Evolutionary conservation across 2,329 filamentous ascomycete species (phyloP), one percentile per base, ranked within the genome.

Genomic region (Septoria petroselini): DNA sequence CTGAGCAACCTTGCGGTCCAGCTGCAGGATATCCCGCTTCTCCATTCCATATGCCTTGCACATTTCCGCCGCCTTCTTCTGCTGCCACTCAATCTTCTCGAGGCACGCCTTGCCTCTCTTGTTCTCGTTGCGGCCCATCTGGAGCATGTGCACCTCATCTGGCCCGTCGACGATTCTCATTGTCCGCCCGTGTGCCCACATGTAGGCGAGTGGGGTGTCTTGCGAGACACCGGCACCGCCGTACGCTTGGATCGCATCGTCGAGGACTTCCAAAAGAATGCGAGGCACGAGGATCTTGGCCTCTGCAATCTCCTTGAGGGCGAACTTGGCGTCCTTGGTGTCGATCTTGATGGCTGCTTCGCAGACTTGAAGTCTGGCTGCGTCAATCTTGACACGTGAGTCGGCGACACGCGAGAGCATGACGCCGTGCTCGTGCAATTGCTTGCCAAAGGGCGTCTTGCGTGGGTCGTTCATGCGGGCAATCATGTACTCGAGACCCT

Each of bases 271-370:
- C 59, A 96, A 78, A 1, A 88, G 84, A 63, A 85, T 88, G 65
- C 83, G 78, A 0, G 93, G 93, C 7, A 95, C 86, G 14, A 95
- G 80, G 0, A 97, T 85, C 78, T 98, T 98, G 58, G 93, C 91
- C 73, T 96, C 82, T 19, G 91, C 91, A 60, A 98, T 98, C 70
- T 97, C 89, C 70, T 86, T 89, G 54, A 96, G 80, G 0, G 91
- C 89, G 58, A 83, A 82, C 76, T 97, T 97, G 61, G 93, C 87
- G 60, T 91, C 86, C 15, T 84, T 80, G 60, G 87, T 80, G 72
- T 98, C 93, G 75, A 98, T 97, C 73, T 88, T 89, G 70, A 94
- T 86, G 53, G 93, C 93, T 1, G 93, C 93, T 71, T 97, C 96
- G 58, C 96, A 82, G 6, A 97, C 93, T 33, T 93, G 73, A 8